Base-by-base conservation (phyloP, 2,329 filamentous ascomycete species). In the Penicillium sp. region DNA sequence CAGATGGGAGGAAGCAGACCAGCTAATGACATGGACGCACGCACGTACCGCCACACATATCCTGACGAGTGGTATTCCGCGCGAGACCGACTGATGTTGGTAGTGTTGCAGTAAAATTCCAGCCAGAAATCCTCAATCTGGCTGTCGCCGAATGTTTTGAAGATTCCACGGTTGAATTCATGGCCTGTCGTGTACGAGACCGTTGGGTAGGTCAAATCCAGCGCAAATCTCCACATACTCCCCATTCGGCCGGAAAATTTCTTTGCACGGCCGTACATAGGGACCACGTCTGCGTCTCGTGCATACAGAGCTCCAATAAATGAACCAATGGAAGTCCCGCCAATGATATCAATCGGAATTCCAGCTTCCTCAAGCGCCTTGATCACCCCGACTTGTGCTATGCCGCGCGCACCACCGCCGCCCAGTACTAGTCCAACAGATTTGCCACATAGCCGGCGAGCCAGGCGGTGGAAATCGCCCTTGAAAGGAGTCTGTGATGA, bases 101-200 rank as follows among this genome's bases (percentile, higher is more conserved):
- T 99, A 0, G 95, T 98, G 76, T 99, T 99, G 83, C 96, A 99
- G 78, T 99, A 99, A 73, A 91, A 99, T 65, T 96, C 92, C 11
- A 99, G 84, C 95, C 95, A 99, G 70, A 98, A 99, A 74, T 99
- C 95, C 76, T 99, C 95, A 56, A 99, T 98, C 71, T 98, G 95
- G 10, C 91, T 90, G 68, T 97, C 91, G 14, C 93, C 95, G 72
- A 99, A 97, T 0, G 93, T 92, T 76, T 99, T 99, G 85, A 97
- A 99, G 63, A 99, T 97, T 42, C 95, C 95, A 7, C 95, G 90
- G 68, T 99, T 99, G 83, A 99, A 99, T 69, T 99, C 95, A 71
- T 99, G 95, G 1, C 95, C 95, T 0, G 95, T 99, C 1, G 96
- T 99, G 76, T 99, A 99, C 1, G 93, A 96, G 8, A 91, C 91